phyloP scores from a whole-genome alignment of 1,284 basidiomycete genomes.

The Microbotryum scabiosae region DNA sequence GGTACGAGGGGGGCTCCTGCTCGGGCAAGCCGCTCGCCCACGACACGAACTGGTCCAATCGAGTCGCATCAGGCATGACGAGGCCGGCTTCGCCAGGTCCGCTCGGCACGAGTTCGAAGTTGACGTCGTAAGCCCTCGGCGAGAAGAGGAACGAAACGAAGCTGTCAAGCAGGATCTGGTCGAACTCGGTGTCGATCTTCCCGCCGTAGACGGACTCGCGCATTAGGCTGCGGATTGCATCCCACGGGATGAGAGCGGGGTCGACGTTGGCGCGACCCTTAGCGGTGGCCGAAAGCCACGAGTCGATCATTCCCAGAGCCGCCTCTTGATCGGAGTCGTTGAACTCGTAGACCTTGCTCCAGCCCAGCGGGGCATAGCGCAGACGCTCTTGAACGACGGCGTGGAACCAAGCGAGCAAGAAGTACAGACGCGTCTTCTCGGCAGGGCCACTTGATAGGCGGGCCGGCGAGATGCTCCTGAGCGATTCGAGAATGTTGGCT shows the following conservation, averaged over 20 bases:
- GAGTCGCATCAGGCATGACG: conserved; percentile 76
- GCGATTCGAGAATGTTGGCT: conserved; percentile 83
- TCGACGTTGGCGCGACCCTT: conserved; percentile 85
- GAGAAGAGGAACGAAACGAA: conserved; percentile 87
- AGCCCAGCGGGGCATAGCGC: conserved; percentile 86
- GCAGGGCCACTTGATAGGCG: conserved; percentile 67
- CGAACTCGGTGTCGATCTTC: conserved; percentile 76
- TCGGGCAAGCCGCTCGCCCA: conserved; percentile 70
- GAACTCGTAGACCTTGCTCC: conserved; percentile 94
- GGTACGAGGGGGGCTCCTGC: conserved; percentile 68
- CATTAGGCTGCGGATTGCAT: conserved; percentile 76
- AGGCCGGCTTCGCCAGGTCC: conserved; percentile 50
- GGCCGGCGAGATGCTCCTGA: conserved; percentile 64
- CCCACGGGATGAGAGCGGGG: conserved; percentile 83
- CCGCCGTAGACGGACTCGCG: conserved; percentile 95
- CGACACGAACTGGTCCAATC: conserved; percentile 73
- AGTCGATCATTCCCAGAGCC: conserved; percentile 80
- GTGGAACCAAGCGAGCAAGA: conserved; percentile 94
- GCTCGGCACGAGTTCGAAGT: conserved; percentile 65
- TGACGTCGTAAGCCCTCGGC: conserved; percentile 75
- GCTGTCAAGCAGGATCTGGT: conserved; percentile 79
- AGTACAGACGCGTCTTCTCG: conserved; percentile 78
- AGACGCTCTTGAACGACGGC: conserved; percentile 91
- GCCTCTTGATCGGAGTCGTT: conserved; percentile 96
- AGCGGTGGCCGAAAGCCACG: conserved; percentile 69